Evolutionary conservation across 768 basidiomycete species (phyloP).

Genomic region (Phylloporus rhodoxanthus): DNA sequence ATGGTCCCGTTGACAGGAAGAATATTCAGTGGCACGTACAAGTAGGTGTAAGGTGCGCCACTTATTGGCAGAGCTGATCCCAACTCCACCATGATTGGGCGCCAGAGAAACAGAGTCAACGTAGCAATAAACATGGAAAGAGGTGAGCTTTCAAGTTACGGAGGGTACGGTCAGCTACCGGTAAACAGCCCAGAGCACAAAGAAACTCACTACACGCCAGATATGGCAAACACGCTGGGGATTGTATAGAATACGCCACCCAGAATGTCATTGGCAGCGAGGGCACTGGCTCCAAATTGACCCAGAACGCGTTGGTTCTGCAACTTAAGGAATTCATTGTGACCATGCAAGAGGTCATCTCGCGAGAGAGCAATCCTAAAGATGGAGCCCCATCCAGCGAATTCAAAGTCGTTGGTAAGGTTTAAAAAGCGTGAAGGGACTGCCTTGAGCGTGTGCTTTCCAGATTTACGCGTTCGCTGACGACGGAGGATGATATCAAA

Average conservation of each 20-base stretch:
- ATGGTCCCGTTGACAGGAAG: background rate
- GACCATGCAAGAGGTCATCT: conserved; percentile 37
- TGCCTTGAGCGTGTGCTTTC: conserved; percentile 34
- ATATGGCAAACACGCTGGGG: conserved; percentile 56
- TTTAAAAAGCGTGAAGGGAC: conserved; percentile 58
- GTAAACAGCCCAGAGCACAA: background rate
- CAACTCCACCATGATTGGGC: conserved; percentile 70
- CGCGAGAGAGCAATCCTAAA: conserved; percentile 39
- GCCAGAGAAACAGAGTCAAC: conserved; percentile 60
- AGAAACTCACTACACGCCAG: conserved; percentile 55
- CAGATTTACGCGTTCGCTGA: conserved; percentile 46
- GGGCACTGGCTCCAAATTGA: conserved; percentile 57
- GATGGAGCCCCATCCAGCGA: conserved; percentile 65
- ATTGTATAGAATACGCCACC: conserved; percentile 67
- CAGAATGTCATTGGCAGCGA: conserved; percentile 63
- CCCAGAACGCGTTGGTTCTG: conserved; percentile 44
- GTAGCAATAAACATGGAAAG: conserved; percentile 62
- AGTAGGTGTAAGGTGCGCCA: conserved; percentile 67
- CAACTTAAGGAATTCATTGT: conserved; percentile 26
- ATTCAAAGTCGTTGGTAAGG: conserved; percentile 60
- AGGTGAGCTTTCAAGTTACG: conserved; percentile 46
- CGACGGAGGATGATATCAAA: conserved; percentile 55
- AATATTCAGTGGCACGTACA: conserved; percentile 35
- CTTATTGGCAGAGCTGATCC: conserved; percentile 62
- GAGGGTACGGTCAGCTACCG: background rate